Evolutionary conservation across 75 land plant genomes (phyloP).

Genomic region (Pinus albicaulis): DNA sequence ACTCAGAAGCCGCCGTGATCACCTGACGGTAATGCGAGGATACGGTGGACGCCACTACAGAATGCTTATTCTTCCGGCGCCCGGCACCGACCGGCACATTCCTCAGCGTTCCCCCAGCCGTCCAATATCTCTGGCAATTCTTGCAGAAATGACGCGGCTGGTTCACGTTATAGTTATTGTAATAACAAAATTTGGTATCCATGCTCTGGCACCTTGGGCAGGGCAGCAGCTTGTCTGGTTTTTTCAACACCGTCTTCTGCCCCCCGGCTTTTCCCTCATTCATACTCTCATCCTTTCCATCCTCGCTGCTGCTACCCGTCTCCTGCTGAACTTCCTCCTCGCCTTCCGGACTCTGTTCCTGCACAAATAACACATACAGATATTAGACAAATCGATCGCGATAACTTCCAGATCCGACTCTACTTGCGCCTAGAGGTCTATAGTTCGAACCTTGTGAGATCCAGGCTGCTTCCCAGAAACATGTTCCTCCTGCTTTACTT

Average conservation of each 20-base stretch:
- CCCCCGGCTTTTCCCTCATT: neutral
- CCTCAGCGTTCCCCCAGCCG: constrained; percentile 71
- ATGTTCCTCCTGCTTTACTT: neutral
- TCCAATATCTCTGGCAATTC: constrained; percentile 80
- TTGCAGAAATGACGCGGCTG: constrained; percentile 79
- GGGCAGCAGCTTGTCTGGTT: neutral
- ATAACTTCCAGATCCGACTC: neutral
- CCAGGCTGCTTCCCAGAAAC: neutral
- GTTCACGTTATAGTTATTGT: constrained; percentile 67
- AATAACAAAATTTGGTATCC: constrained; percentile 68
- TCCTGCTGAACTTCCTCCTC: neutral
- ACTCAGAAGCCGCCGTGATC: constrained; percentile 1
- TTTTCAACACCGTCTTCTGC: constrained; percentile 15
- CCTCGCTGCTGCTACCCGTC: neutral
- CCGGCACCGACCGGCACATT: constrained; percentile 82
- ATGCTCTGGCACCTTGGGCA: constrained; percentile 43
- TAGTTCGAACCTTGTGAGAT: neutral
- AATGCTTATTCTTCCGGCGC: constrained; percentile 60
- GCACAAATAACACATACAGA: neutral
- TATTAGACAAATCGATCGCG: neutral
- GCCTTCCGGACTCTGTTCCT: neutral
- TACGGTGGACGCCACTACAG: neutral
- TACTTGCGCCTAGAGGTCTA: neutral
- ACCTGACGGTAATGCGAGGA: constrained; percentile 18
- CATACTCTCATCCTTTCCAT: neutral